These are phyloP conservation scores for Ustilago nuda DNA, from an alignment of 1,284 basidiomycete species.

Conservation along the genomic window DNA sequence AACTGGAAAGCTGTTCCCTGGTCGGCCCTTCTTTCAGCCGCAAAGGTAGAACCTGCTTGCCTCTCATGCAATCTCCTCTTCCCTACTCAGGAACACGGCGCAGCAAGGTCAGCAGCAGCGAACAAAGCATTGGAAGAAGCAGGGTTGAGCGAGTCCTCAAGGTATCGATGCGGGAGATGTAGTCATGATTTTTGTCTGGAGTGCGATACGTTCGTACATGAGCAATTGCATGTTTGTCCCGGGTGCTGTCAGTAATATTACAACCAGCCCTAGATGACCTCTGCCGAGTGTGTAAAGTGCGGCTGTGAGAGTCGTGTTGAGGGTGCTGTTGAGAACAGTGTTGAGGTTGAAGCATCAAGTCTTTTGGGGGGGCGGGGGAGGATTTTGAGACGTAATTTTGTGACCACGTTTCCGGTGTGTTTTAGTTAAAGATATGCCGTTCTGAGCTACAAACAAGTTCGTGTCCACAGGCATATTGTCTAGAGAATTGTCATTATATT, in stretches of 20 bases:
- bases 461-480: too few species aligned
- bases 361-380: too few species aligned
- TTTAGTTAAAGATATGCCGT: too few species aligned
- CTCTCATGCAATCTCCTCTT: conserved; percentile 54
- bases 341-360: too few species aligned
- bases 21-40: conserved; percentile 15
- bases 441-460: too few species aligned
- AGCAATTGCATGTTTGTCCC: conserved; percentile 64
- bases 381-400: too few species aligned
- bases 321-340: neutral
- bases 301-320: neutral
- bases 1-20: conserved; percentile 77
- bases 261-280: neutral
- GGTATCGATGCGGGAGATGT: conserved; percentile 63
- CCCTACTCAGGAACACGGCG: conserved; percentile 21
- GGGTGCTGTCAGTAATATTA: conserved; percentile 52
- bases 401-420: too few species aligned
- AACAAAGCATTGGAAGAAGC: conserved; percentile 34
- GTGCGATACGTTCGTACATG: conserved; percentile 67
- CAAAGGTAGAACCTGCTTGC: conserved; percentile 22
- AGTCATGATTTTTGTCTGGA: conserved; percentile 63
- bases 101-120: conserved; percentile 19
- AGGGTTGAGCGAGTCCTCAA: conserved; percentile 49
- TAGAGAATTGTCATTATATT: too few species aligned
- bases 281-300: neutral